Base-by-base conservation (phyloP, 805 yeast genomes). In the Myxozyma nipponensis region DNA sequence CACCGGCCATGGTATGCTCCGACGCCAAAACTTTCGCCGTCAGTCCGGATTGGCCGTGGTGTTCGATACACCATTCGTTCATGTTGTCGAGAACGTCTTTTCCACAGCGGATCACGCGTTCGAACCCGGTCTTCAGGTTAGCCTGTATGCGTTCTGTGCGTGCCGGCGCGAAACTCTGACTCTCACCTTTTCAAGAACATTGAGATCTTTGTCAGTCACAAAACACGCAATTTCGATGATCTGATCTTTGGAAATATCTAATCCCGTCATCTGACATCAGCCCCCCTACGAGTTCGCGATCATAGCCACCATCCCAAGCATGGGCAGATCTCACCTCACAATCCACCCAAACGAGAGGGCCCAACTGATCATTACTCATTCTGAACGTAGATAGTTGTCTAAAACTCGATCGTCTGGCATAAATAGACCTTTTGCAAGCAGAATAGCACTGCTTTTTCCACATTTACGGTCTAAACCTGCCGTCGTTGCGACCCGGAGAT, bases 221-320 rank as follows among this genome's bases (percentile, higher is more conserved):
- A 91, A 71, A 65, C 96, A 89, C 65, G 96, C 87, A 24, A 93
- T 82, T 68, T 93, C 98, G 52, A 93, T 86, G 60, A 93, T 90
- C 50, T 77, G 80, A 65, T 93, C 98, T n/a, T 75, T 73, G 42
- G 70, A 67, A n/a, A 82, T 81, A 60, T 91, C 84, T 36, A 93
- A 71, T 0, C 99, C 99, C 0, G 99, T 93, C 98, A 93, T 93
- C 69, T 69, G 28, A 22, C 24, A 32, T 15, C 24, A 28, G 32
- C 32, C 24, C 42, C 15, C 21, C n/a, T 35, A 4, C 18, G 4
- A 28, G 7, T 13, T 9, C 7, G 13, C 32, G 32, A 9, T 28
- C 7, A 9, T 28, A 28, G 13, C 32, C 7, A 28, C 32, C 32
- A 28, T 28, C n/a, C n/a, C n/a, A n/a, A n/a, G n/a, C n/a, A n/a